Conservation (phyloP, 2,329 filamentous ascomycete species). For the Dothideomycetidae sp. region DNA sequence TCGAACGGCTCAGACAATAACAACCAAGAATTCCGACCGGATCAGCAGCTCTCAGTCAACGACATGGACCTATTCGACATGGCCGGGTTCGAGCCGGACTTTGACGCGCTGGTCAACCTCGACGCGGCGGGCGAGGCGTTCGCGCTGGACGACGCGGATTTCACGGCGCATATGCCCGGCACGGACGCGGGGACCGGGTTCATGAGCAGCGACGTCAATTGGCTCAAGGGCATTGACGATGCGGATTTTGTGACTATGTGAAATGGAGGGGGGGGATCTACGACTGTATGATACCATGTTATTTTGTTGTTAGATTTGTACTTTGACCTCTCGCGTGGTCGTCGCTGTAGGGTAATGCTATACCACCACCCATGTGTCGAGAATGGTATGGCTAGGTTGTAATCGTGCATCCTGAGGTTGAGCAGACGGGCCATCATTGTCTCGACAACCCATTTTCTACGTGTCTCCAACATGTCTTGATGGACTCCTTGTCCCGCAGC, state of each 20-base stretch:
- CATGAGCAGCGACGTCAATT: slow-evolving; percentile 24
- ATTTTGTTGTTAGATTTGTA: too few relatives aligned
- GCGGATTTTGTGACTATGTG: slow-evolving; percentile 2
- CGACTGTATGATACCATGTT: neutral
- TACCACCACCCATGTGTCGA: too few relatives aligned
- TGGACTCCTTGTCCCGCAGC: too few relatives aligned
- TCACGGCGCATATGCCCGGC: slow-evolving; percentile 13
- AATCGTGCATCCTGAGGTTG: too few relatives aligned
- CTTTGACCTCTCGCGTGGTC: too few relatives aligned
- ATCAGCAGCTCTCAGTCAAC: slow-evolving; percentile 10
- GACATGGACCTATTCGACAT: slow-evolving; percentile 11
- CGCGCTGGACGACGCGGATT: slow-evolving; percentile 21
- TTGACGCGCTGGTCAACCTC: slow-evolving; percentile 24
- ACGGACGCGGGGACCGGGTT: slow-evolving; percentile 10
- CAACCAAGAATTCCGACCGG: neutral
- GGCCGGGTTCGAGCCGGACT: slow-evolving; percentile 22
- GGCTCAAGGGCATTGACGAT: slow-evolving; percentile 21
- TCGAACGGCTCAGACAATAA: slow-evolving; percentile 15
- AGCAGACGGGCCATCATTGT: too few relatives aligned
- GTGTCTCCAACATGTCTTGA: too few relatives aligned
- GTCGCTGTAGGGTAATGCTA: too few relatives aligned
- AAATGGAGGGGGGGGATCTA: neutral
- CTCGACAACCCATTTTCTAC: too few relatives aligned
- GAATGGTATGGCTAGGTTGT: too few relatives aligned
- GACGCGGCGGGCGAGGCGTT: slow-evolving; percentile 23